phyloP scores from a whole-genome alignment of 1,284 basidiomycete genomes.

The Ceratobasidium sp. region DNA sequence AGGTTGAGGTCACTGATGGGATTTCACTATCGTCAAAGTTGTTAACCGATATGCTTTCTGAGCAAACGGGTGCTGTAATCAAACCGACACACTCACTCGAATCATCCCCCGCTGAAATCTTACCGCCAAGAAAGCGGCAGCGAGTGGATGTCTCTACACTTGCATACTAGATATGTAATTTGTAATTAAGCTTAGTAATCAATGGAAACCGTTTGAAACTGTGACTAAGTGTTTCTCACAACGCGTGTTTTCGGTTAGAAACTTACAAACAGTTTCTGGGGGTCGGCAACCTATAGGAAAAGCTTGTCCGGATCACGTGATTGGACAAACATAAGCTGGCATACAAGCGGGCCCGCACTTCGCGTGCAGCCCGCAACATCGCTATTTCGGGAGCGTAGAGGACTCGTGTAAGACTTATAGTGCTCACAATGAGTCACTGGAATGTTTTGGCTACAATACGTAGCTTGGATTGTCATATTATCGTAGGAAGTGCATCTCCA shows the following conservation, averaged over 20 bases:
- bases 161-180: conserved; percentile 7
- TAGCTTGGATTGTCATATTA: too few species aligned
- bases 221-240: conserved; percentile 22
- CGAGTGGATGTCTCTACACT: not conserved
- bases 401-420: too few species aligned
- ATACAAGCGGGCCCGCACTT: too few species aligned
- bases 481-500: too few species aligned
- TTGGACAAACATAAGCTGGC: too few species aligned
- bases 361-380: too few species aligned
- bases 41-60: not conserved
- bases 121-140: not conserved
- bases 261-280: conserved; percentile 6
- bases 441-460: too few species aligned
- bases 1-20: conserved; percentile 13
- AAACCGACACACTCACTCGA: not conserved
- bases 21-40: not conserved
- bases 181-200: conserved; percentile 15
- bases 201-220: conserved; percentile 15
- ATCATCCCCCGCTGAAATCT: not conserved
- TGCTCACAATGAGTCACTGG: too few species aligned
- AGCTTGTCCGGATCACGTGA: too few species aligned
- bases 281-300: too few species aligned
- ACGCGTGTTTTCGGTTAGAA: not conserved
- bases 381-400: too few species aligned
- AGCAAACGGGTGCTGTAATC: not conserved